These are phyloP conservation scores for Claviceps arundinis DNA, from an alignment of 2,329 filamentous ascomycete species.

Conservation along the genomic window DNA sequence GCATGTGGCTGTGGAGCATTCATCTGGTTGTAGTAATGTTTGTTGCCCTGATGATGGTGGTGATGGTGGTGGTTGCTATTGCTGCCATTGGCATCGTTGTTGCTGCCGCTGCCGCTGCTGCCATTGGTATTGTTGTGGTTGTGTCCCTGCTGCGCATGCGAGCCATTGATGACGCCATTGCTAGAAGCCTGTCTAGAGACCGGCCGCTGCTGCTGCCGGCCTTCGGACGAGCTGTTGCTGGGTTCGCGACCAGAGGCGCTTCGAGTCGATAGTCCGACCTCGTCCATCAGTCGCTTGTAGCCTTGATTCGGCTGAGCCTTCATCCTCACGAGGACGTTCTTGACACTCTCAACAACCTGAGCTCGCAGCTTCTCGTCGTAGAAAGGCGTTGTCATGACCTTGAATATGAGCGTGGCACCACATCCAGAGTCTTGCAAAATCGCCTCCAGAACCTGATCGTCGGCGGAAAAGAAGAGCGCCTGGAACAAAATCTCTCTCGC, in stretches of 20 bases:
- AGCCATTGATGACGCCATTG: conserved; percentile 21
- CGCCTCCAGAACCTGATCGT: conserved; percentile 75
- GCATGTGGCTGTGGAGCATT: conserved; percentile 26
- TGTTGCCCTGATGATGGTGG: conserved; percentile 15
- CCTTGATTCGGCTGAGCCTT: conserved; percentile 91
- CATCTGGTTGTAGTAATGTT: conserved; percentile 41
- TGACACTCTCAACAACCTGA: conserved; percentile 85
- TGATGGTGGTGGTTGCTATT: conserved; percentile 26
- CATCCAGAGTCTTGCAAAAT: conserved; percentile 86
- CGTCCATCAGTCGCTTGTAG: conserved; percentile 98
- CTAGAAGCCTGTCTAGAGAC: conserved; percentile 38
- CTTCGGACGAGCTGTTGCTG: conserved; percentile 27
- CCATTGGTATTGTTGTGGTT: not conserved
- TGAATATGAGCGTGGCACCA: conserved; percentile 93
- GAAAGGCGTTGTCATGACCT: conserved; percentile 93
- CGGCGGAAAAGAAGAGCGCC: conserved; percentile 81
- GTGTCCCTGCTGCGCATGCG: conserved; percentile 22
- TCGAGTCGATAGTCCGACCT: conserved; percentile 75
- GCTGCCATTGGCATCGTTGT: conserved; percentile 4
- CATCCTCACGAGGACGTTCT: conserved; percentile 74
- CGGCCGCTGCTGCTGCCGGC: conserved; percentile 43
- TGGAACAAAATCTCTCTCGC: conserved; percentile 81
- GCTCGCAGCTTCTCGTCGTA: conserved; percentile 82
- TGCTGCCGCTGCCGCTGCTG: too few species aligned
- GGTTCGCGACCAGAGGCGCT: conserved; percentile 32